Evolutionary conservation across 2,329 filamentous ascomycete species (phyloP).

Genomic region (Fusarium clavum): DNA sequence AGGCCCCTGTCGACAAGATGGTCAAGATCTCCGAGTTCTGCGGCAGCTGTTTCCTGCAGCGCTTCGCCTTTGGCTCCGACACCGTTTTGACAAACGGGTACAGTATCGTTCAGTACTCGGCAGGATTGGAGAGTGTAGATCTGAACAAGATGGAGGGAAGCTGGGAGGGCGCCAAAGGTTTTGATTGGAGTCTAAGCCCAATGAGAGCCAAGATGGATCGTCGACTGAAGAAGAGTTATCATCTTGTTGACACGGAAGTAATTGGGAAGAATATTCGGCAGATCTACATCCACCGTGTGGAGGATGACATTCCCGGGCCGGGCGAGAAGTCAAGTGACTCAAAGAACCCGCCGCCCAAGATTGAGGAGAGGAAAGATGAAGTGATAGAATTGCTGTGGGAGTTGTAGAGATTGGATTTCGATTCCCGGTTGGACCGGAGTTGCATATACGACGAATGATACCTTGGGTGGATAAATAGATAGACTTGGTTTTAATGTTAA

Average conservation of each 20-base stretch:
- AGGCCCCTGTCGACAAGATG: slow-evolving; percentile 62
- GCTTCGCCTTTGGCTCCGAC: slow-evolving; percentile 62
- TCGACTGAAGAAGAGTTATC: slow-evolving; percentile 64
- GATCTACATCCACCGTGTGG: slow-evolving; percentile 63
- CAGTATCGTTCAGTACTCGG: slow-evolving; percentile 63
- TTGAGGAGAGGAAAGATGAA: slow-evolving; percentile 53
- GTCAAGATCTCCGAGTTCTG: slow-evolving; percentile 63
- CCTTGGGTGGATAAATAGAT: slow-evolving; percentile 36
- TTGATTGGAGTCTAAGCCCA: slow-evolving; percentile 66
- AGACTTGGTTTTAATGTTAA: slow-evolving; percentile 41
- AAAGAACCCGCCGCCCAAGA: slow-evolving; percentile 19
- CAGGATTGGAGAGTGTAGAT: slow-evolving; percentile 55
- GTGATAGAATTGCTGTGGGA: slow-evolving; percentile 64
- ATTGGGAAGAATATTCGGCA: slow-evolving; percentile 62
- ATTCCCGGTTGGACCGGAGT: slow-evolving; percentile 11
- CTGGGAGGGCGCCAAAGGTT: slow-evolving; percentile 62
- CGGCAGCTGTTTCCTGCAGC: slow-evolving; percentile 68
- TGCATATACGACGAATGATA: slow-evolving; percentile 43
- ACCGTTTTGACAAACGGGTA: slow-evolving; percentile 69
- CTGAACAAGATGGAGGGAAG: slow-evolving; percentile 65
- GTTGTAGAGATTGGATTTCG: slow-evolving; percentile 24
- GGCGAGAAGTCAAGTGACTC: slow-evolving; percentile 49
- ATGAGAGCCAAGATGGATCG: slow-evolving; percentile 54
- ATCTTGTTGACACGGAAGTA: slow-evolving; percentile 58
- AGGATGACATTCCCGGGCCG: slow-evolving; percentile 47